Conservation (phyloP, 108 stramenopile genomes). For the Heterococcus sp. region DNA sequence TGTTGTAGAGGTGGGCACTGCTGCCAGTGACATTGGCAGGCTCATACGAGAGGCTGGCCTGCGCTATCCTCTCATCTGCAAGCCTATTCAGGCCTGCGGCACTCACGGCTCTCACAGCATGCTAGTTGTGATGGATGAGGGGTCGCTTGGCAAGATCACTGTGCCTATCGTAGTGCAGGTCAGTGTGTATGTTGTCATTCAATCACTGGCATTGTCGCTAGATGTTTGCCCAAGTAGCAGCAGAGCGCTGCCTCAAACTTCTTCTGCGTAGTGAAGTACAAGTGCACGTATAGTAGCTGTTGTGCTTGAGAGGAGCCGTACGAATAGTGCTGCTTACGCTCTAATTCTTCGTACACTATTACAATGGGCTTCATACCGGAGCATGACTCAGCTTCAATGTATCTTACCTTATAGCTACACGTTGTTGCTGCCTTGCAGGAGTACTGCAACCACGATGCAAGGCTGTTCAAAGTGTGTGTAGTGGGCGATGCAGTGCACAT, state of each 20-base stretch:
- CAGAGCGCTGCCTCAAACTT: too few species aligned
- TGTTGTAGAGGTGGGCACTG: conserved; percentile 2
- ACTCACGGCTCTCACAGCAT: conserved; percentile 32
- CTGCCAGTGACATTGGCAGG: not conserved
- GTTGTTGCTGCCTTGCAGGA: conserved; percentile 8
- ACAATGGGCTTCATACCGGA: too few species aligned
- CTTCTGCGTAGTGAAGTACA: too few species aligned
- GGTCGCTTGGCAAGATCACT: conserved; percentile 20
- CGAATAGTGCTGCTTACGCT: too few species aligned
- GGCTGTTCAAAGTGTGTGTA: conserved; percentile 41
- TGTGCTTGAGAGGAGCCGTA: too few species aligned
- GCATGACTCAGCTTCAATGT: too few species aligned
- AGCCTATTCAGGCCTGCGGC: conserved; percentile 50
- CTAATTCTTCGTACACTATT: too few species aligned
- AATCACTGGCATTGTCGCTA: too few species aligned
- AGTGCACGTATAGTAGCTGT: too few species aligned
- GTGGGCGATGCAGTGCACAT: conserved; percentile 42
- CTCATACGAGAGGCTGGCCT: conserved; percentile 5
- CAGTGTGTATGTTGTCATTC: not conserved
- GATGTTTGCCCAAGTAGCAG: too few species aligned
- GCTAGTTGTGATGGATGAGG: conserved; percentile 28
- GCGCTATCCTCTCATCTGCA: conserved; percentile 51
- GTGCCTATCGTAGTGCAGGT: conserved; percentile 35
- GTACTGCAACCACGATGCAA: conserved; percentile 41
- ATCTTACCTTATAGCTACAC: too few species aligned